Conservation (phyloP, 140 eudicot species). For the Anethum foeniculum region DNA sequence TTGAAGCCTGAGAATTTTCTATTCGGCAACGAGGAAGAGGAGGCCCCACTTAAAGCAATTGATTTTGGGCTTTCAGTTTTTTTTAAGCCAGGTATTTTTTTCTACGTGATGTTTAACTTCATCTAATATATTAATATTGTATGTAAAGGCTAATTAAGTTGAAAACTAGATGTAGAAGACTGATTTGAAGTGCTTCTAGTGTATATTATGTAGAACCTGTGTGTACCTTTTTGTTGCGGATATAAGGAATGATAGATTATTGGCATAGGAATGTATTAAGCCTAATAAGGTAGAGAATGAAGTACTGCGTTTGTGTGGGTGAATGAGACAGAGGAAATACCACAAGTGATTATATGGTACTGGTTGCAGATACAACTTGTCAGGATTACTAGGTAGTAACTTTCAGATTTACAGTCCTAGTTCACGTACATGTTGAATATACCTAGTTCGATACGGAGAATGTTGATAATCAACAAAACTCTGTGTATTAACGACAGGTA, state of each 20-base stretch:
- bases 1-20: conserved; percentile 48
- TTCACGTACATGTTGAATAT: not conserved
- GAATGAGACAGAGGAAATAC: not conserved
- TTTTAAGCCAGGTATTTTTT: conserved; percentile 36
- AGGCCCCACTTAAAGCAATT: conserved; percentile 30
- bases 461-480: not conserved
- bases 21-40: conserved; percentile 33
- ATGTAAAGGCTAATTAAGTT: not conserved
- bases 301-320: not conserved
- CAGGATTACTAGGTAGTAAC: not conserved
- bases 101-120: not conserved
- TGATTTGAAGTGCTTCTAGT: not conserved
- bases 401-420: not conserved
- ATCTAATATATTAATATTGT: not conserved
- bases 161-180: not conserved
- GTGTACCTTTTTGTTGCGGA: not conserved
- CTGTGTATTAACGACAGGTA: not conserved
- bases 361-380: not conserved
- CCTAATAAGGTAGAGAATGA: not conserved
- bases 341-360: not conserved
- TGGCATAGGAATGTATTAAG: not conserved
- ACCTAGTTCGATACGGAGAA: not conserved
- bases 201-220: not conserved
- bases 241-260: not conserved
- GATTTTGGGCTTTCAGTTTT: conserved; percentile 47